These are phyloP conservation scores for Eucalyptus cloeziana DNA, from an alignment of 345 rosid species.

Conservation along the genomic window DNA sequence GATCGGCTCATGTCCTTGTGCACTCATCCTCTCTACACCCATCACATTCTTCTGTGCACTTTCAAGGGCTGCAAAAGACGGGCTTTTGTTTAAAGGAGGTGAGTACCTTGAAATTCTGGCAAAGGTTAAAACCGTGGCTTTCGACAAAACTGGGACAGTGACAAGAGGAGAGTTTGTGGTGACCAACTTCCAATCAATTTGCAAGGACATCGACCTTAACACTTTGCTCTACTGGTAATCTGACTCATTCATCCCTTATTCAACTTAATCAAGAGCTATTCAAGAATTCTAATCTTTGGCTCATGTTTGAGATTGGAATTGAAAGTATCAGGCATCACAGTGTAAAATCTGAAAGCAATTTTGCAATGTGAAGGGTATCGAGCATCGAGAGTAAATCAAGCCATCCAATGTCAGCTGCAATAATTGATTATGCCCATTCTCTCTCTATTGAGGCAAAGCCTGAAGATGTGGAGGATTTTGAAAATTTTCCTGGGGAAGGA, in stretches of 20 bases:
- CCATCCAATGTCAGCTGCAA: conserved; percentile 82
- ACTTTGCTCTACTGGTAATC: conserved; percentile 54
- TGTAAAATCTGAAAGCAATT: not conserved
- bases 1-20: conserved; percentile 88
- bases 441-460: conserved; percentile 56
- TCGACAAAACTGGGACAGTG: conserved; percentile 85
- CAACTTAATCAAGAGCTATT: not conserved
- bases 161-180: conserved; percentile 79
- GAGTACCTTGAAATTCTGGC: conserved; percentile 59
- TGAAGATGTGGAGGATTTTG: conserved; percentile 46
- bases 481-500: conserved; percentile 83
- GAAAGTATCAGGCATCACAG: not conserved
- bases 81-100: conserved; percentile 72
- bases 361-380: conserved; percentile 41
- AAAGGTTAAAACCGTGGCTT: conserved; percentile 56
- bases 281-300: not conserved
- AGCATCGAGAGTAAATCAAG: conserved; percentile 78
- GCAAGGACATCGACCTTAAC: conserved; percentile 18
- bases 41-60: conserved; percentile 80
- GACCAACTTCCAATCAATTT: conserved; percentile 39
- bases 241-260: not conserved
- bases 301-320: not conserved
- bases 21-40: conserved; percentile 78
- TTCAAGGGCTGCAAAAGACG: conserved; percentile 62
- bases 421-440: conserved; percentile 46